A percentile compares a stretch with the other conserved stretches of the same genome.
These are phyloP conservation scores for Vanderwaltozyma tropicalis DNA, from an alignment of 805 yeast species.

Conservation along the genomic window DNA sequence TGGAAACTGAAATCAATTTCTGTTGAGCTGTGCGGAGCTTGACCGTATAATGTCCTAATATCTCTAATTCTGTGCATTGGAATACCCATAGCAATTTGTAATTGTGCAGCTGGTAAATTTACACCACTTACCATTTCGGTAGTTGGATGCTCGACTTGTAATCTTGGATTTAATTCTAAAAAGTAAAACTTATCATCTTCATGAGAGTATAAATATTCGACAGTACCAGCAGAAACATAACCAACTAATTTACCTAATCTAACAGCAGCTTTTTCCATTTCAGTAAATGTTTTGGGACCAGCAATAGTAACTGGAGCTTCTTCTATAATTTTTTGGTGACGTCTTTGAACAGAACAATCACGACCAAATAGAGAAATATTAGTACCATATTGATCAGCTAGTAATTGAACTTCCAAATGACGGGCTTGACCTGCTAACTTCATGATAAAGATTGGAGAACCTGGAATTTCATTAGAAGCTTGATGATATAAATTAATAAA, in stretches of 20 bases:
- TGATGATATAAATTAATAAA: constrained; percentile 73
- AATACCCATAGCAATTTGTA: constrained; percentile 98
- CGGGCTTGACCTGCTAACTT: constrained; percentile 94
- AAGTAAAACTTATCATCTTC: constrained; percentile 92
- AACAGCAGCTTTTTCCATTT: constrained; percentile 96
- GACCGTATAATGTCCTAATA: constrained; percentile 87
- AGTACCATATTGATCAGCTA: constrained; percentile 97
- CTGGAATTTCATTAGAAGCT: constrained; percentile 96
- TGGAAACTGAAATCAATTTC: constrained; percentile 85
- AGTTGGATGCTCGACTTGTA: constrained; percentile 99
- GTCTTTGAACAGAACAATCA: constrained; percentile 98
- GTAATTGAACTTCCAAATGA: constrained; percentile 93
- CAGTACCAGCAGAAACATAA: constrained; percentile 98
- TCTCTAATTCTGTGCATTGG: constrained; percentile 93
- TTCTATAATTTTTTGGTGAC: constrained; percentile 97
- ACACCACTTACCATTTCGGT: constrained; percentile 99
- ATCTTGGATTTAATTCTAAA: constrained; percentile 93
- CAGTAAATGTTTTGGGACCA: constrained; percentile 66
- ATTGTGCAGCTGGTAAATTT: constrained; percentile 95
- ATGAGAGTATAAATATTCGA: constrained; percentile 91
- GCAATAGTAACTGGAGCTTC: constrained; percentile 99
- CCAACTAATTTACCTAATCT: constrained; percentile 95
- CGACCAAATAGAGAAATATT: constrained; percentile 96
- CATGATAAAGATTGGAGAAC: constrained; percentile 98
- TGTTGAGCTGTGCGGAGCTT: constrained; percentile 86